Percentiles rank a stretch among this genome's conserved stretches.
Conservation (phyloP, 1,284 basidiomycete genomes). For the Boletus sp. region DNA sequence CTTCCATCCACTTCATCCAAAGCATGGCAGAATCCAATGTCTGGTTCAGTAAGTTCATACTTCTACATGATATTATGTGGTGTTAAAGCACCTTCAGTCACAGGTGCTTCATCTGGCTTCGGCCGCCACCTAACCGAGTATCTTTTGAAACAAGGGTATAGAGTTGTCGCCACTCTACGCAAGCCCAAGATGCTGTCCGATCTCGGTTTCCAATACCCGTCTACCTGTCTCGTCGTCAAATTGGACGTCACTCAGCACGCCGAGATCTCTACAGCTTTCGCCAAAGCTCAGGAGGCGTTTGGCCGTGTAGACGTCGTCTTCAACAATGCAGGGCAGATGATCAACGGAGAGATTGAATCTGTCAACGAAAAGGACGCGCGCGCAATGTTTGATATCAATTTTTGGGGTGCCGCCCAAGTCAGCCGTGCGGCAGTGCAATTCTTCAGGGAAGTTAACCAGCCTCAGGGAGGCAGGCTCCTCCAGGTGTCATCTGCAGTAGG, state of each 20-base stretch:
- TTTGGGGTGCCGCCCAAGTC: slow-evolving; percentile 36
- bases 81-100: slow-evolving; percentile 19
- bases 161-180: slow-evolving; percentile 36
- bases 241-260: slow-evolving; percentile 37
- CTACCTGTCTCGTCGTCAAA: slow-evolving; percentile 33
- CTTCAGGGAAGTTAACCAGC: slow-evolving; percentile 37
- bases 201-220: slow-evolving; percentile 27
- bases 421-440: slow-evolving; percentile 32
- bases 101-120: slow-evolving; percentile 26
- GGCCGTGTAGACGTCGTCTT: slow-evolving; percentile 43
- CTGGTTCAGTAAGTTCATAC: slow-evolving; percentile 16
- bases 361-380: slow-evolving; percentile 25
- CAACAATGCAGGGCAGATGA: slow-evolving; percentile 29
- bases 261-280: slow-evolving; percentile 34
- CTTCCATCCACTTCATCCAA: slow-evolving; percentile 23
- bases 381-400: slow-evolving; percentile 34
- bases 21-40: slow-evolving; percentile 15
- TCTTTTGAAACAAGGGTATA: slow-evolving; percentile 30
- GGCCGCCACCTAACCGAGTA: slow-evolving; percentile 19
- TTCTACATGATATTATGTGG: neutral
- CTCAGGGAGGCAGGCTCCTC: slow-evolving; percentile 33
- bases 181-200: slow-evolving; percentile 29
- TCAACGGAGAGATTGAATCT: slow-evolving; percentile 23
- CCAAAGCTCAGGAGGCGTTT: slow-evolving; percentile 31
- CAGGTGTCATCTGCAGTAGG: slow-evolving; percentile 30